A percentile compares a stretch with the other conserved stretches of the same genome.
Conservation (phyloP, 768 basidiomycete species). For the Gloeopeniophorella convolvens region DNA sequence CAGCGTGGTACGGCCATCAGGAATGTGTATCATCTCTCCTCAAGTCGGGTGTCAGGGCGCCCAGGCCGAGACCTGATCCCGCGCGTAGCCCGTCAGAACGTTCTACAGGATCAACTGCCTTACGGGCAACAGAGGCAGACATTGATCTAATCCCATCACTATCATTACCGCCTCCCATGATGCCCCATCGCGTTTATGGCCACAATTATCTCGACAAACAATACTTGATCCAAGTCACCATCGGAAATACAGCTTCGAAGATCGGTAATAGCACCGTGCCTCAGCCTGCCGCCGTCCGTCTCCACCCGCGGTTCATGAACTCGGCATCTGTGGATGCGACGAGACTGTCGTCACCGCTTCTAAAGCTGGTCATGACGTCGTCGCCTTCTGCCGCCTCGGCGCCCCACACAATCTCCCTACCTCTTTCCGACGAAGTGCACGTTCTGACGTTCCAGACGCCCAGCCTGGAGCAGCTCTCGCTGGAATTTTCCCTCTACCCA, state of each 20-base stretch:
- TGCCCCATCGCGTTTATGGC: conserved; percentile 95
- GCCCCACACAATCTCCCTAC: conserved; percentile 86
- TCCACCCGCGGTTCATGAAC: conserved; percentile 70
- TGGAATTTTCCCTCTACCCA: conserved; percentile 95
- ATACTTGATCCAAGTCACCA: conserved; percentile 77
- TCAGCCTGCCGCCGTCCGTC: conserved; percentile 44
- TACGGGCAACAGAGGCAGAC: conserved; percentile 49
- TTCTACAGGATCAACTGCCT: conserved; percentile 22
- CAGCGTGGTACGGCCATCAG: conserved; percentile 92
- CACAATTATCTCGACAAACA: conserved; percentile 91
- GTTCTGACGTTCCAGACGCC: conserved; percentile 85
- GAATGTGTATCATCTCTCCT: conserved; percentile 53
- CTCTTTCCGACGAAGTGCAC: conserved; percentile 61
- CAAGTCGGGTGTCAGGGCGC: conserved; percentile 32
- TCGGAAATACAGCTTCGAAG: conserved; percentile 57
- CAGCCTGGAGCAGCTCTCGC: conserved; percentile 58
- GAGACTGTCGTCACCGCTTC: conserved; percentile 67
- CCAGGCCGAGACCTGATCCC: conserved; percentile 18
- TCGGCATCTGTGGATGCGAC: conserved; percentile 61
- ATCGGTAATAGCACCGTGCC: conserved; percentile 29
- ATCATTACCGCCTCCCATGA: conserved; percentile 95
- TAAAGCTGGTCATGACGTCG: conserved; percentile 94
- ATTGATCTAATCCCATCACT: conserved; percentile 90
- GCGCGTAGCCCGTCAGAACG: conserved; percentile 23
- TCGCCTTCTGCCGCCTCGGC: conserved; percentile 77